A percentile compares a stretch with the other conserved stretches of the same genome.
These are phyloP conservation scores for Geosmithia flava DNA, from an alignment of 2,329 filamentous ascomycete genomes.

Conservation along the genomic window DNA sequence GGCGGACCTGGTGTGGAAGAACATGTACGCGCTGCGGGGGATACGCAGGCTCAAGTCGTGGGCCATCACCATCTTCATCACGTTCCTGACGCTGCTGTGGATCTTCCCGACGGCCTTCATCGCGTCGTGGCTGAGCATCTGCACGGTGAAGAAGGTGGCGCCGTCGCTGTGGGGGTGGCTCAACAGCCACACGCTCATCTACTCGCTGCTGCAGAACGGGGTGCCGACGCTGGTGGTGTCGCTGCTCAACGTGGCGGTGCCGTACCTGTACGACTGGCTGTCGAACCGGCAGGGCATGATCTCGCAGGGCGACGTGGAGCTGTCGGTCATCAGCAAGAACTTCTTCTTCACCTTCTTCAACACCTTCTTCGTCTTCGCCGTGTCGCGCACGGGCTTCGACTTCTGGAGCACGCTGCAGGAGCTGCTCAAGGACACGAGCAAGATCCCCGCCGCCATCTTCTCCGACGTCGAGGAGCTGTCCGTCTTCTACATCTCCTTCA, in stretches of 20 bases:
- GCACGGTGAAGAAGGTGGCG: slow-evolving; percentile 62
- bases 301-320: slow-evolving; percentile 84
- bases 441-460: slow-evolving; percentile 65
- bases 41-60: slow-evolving; percentile 68
- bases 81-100: slow-evolving; percentile 78
- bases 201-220: slow-evolving; percentile 74
- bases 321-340: slow-evolving; percentile 94
- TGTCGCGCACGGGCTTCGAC: slow-evolving; percentile 70
- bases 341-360: slow-evolving; percentile 99
- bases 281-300: slow-evolving; percentile 90
- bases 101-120: slow-evolving; percentile 69
- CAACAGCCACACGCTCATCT: slow-evolving; percentile 53
- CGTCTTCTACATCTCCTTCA: slow-evolving; percentile 85
- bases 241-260: slow-evolving; percentile 77
- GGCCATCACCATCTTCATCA: slow-evolving; percentile 73
- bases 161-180: slow-evolving; percentile 59
- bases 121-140: slow-evolving; percentile 68
- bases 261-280: slow-evolving; percentile 89
- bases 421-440: slow-evolving; percentile 65
- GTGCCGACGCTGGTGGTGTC: slow-evolving; percentile 78
- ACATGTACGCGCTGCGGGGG: slow-evolving; percentile 72
- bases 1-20: slow-evolving; percentile 87
- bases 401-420: slow-evolving; percentile 63
- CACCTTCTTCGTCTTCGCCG: slow-evolving; percentile 88
- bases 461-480: slow-evolving; percentile 61